phyloP scores from a whole-genome alignment of 768 basidiomycete genomes.

The Pleurotus platypus region DNA sequence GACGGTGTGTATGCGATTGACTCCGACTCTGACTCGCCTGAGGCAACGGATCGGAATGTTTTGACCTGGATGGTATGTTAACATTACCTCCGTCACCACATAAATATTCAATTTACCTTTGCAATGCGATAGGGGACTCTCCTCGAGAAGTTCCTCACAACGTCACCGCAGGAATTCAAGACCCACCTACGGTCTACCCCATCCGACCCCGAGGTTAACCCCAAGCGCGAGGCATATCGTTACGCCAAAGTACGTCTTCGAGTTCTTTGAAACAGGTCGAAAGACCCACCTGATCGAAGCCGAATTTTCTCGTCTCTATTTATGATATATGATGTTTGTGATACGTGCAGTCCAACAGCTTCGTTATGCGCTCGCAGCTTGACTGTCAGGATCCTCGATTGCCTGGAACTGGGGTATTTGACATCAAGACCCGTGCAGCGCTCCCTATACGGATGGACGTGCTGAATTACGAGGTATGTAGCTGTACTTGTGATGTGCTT shows the following conservation, averaged over 20 bases:
- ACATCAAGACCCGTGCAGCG: conserved; percentile 92
- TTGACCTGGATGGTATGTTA: conserved; percentile 66
- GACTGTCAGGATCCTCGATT: conserved; percentile 80
- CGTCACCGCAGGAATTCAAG: conserved; percentile 58
- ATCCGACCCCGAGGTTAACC: conserved; percentile 24
- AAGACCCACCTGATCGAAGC: neutral
- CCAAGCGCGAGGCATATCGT: conserved; percentile 72
- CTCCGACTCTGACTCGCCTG: conserved; percentile 38
- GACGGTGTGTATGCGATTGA: conserved; percentile 71
- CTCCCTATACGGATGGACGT: conserved; percentile 81
- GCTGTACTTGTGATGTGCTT: neutral
- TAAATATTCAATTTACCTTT: neutral
- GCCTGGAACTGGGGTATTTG: conserved; percentile 90
- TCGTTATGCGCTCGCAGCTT: conserved; percentile 93
- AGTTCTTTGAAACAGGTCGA: neutral
- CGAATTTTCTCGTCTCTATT: neutral
- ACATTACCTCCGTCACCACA: neutral
- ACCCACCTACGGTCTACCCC: conserved; percentile 41
- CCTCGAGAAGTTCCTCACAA: conserved; percentile 85
- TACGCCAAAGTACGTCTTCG: conserved; percentile 66
- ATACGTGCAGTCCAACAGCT: conserved; percentile 41
- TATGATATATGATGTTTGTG: neutral
- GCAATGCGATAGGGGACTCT: conserved; percentile 64
- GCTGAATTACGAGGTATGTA: conserved; percentile 68
- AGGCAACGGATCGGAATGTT: conserved; percentile 58